Conservation (phyloP, 2,329 filamentous ascomycete genomes). For the Sporothrix variecibatus region DNA sequence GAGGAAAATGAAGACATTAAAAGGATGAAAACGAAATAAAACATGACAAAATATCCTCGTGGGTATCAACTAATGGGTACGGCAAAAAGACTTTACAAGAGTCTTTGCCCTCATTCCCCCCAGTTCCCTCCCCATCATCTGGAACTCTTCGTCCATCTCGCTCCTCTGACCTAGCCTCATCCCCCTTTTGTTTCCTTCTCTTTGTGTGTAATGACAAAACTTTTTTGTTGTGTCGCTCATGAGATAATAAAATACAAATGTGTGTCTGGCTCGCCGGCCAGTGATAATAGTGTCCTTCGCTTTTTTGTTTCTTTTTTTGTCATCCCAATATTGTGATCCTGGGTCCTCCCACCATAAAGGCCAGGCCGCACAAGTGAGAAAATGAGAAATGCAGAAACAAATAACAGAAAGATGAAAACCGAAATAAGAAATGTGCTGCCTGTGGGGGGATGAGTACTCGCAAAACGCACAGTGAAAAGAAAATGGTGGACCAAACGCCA, state of each 20-base stretch:
- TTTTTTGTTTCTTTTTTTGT: conserved; percentile 10
- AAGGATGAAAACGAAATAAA: background rate
- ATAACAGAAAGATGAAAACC: conserved; percentile 9
- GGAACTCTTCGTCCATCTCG: background rate
- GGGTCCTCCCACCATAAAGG: background rate
- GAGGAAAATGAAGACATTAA: background rate
- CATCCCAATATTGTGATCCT: background rate
- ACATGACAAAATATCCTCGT: conserved; percentile 17
- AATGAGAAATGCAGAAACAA: background rate
- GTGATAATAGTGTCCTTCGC: background rate
- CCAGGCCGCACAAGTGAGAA: background rate
- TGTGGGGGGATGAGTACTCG: background rate
- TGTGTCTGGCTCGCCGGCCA: conserved; percentile 22
- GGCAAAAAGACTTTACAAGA: background rate
- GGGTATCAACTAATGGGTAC: conserved; percentile 20
- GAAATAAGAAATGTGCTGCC: background rate
- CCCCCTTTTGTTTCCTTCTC: background rate
- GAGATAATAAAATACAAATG: background rate
- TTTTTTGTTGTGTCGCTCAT: conserved; percentile 20
- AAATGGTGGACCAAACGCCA: conserved; percentile 26
- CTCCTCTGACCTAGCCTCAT: background rate
- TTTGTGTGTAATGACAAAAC: background rate
- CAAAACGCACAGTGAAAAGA: conserved; percentile 9
- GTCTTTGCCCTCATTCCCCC: background rate
- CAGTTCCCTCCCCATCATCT: background rate